These are phyloP conservation scores for Pseudodiploospora longispora DNA, from an alignment of 2,329 filamentous ascomycete species.

Conservation along the genomic window DNA sequence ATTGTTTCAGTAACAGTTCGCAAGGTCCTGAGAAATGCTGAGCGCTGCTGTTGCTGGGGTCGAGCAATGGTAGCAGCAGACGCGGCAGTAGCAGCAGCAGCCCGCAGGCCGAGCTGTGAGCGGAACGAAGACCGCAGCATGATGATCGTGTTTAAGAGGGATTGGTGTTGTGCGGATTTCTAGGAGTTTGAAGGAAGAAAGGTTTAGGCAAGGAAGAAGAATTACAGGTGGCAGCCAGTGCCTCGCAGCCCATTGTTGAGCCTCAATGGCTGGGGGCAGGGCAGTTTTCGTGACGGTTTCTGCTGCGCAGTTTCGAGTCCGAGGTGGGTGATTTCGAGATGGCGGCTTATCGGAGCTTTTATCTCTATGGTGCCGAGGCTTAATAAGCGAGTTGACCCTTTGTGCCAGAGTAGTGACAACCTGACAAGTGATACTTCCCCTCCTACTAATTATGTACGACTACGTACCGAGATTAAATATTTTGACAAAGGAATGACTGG, in stretches of 20 bases:
- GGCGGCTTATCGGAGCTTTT: no score
- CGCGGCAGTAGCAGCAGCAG: background rate
- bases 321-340: slow-evolving; percentile 1
- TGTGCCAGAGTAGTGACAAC: no score
- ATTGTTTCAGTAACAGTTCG: slow-evolving; percentile 34
- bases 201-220: background rate
- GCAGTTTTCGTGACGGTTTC: slow-evolving; percentile 36
- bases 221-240: slow-evolving; percentile 9
- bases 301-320: slow-evolving; percentile 40
- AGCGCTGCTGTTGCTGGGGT: slow-evolving; percentile 1
- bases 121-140: background rate
- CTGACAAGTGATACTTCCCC: no score
- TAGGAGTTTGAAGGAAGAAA: slow-evolving; percentile 1
- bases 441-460: no score
- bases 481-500: no score
- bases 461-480: no score
- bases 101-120: background rate
- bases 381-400: no score
- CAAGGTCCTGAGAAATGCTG: slow-evolving; percentile 11
- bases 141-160: background rate
- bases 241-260: slow-evolving; percentile 23
- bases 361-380: no score
- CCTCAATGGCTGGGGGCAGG: slow-evolving; percentile 19
- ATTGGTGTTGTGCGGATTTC: background rate
- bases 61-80: background rate